Percentiles rank a stretch among this genome's conserved stretches.
These are phyloP conservation scores for Colletotrichum graminicola DNA, from an alignment of 2,329 filamentous ascomycete species.

Conservation along the genomic window DNA sequence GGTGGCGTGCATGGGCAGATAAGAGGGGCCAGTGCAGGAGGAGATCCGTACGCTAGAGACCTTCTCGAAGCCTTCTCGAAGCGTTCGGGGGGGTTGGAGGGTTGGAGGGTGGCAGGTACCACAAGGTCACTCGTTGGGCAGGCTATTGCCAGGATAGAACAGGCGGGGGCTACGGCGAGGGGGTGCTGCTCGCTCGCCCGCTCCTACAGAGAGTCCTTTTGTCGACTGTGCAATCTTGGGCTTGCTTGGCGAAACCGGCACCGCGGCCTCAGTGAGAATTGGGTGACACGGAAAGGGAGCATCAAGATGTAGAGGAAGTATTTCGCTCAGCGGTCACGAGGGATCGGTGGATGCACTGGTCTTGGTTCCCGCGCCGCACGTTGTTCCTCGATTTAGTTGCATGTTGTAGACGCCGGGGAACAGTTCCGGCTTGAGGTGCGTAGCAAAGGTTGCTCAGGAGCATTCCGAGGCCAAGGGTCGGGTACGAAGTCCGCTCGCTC, in stretches of 20 bases:
- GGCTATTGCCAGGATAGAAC: not conserved
- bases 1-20: not conserved
- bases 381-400: constrained; percentile 3
- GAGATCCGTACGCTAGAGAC: constrained; percentile 27
- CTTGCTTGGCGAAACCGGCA: not conserved
- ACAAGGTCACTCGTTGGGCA: not conserved
- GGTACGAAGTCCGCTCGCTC: not conserved
- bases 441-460: not conserved
- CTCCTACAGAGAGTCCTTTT: not conserved
- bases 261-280: not conserved
- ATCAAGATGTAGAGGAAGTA: not conserved
- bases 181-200: not conserved
- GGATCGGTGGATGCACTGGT: not conserved
- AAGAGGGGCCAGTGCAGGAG: constrained; percentile 9
- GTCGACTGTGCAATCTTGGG: not conserved
- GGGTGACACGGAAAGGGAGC: not conserved
- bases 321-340: constrained; percentile 16
- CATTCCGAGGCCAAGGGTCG: not conserved
- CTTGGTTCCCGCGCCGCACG: not conserved
- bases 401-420: constrained; percentile 2
- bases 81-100: not conserved
- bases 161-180: not conserved
- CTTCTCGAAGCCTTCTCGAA: constrained; percentile 32
- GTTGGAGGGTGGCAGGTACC: no score
- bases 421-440: not conserved